Base-by-base conservation (phyloP, 306 rosid genomes). In the Dryas alaskensis region DNA sequence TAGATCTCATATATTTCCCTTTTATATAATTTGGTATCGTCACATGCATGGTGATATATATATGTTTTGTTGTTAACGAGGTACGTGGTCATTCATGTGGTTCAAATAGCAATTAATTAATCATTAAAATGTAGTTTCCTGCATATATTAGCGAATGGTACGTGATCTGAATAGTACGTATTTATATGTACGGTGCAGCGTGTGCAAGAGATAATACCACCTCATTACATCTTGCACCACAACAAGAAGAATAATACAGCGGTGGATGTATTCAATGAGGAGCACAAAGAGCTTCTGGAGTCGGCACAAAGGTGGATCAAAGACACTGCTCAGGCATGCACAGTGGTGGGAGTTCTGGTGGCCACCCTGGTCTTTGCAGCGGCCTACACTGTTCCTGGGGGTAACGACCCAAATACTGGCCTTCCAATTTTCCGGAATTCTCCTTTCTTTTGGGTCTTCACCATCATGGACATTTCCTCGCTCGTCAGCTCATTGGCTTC, bases 311-410 rank as follows among this genome's bases (percentile, higher is more conserved):
- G 57, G 0, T 79, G 84, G 84, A 52, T 79, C 11, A 70, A 70
- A 61, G 53, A 19, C 2, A 79, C 84, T 1, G 65, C 84, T 3
- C 14, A 70, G 45, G 74, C 89, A 14, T 82, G 86, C 79, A 82
- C 89, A 0, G 4, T 72, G 0, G 79, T 80, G 0, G 72, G 75
- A 0, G 82, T 64, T 3, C 76, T 85, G 0, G 80, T 85, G 1
- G 81, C 84, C 47, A 67, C 84, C 0, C 82, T 84, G 0, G 85
- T 68, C 42, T 81, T 84, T 17, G 80, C 81, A 1, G 86, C 84
- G 0, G 79, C 82, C 6, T 85, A 82, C 55, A 52, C 80, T 0
- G 60, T 85, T 3, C 86, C 89, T 0, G 79, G 84, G 4, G 44
- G 53, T 10, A 43, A 12, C 42, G 22, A 8, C 37, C 31, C 5